phyloP scores from a whole-genome alignment of 352 stramenopile species.

The Pilasporangium apinafurcum region DNA sequence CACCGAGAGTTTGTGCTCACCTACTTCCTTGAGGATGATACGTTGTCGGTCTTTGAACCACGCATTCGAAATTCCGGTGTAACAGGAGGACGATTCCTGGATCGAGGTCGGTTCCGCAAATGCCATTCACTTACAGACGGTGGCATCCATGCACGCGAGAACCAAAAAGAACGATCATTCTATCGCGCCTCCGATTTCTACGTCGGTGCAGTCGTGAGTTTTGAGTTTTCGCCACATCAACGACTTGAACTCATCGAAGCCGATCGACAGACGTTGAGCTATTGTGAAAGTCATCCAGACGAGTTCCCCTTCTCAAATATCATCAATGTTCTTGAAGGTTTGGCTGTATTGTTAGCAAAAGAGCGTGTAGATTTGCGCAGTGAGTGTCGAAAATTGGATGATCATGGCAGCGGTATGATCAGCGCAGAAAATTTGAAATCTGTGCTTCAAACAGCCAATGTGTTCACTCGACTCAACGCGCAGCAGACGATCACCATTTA shows the following conservation, averaged over 20 bases:
- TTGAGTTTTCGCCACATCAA: conserved; percentile 69
- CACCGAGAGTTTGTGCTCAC: conserved; percentile 71
- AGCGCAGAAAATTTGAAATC: conserved; percentile 13
- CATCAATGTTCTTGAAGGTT: conserved; percentile 17
- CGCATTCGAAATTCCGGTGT: conserved; percentile 62
- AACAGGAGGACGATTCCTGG: conserved; percentile 59
- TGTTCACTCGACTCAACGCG: conserved; percentile 31
- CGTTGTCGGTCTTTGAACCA: conserved; percentile 70
- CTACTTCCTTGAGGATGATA: conserved; percentile 78
- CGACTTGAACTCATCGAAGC: conserved; percentile 66
- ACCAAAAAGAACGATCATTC: conserved; percentile 21
- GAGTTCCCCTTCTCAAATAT: conserved; percentile 57
- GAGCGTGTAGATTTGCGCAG: conserved; percentile 20
- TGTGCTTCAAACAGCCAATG: conserved; percentile 12
- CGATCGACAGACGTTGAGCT: conserved; percentile 68
- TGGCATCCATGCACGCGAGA: conserved; percentile 18
- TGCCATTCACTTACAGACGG: conserved; percentile 8
- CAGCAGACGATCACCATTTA: conserved; percentile 63
- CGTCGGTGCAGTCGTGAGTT: conserved; percentile 56
- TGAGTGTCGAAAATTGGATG: conserved; percentile 30
- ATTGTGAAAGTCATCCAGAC: conserved; percentile 68
- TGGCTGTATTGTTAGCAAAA: conserved; percentile 12
- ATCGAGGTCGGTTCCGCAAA: conserved; percentile 66
- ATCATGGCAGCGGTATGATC: conserved; percentile 7
- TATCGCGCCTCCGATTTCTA: conserved; percentile 61